Percentiles rank a stretch among this genome's conserved stretches.
Conservation (phyloP, 2,329 filamentous ascomycete genomes). For the Gremmenia infestans region DNA sequence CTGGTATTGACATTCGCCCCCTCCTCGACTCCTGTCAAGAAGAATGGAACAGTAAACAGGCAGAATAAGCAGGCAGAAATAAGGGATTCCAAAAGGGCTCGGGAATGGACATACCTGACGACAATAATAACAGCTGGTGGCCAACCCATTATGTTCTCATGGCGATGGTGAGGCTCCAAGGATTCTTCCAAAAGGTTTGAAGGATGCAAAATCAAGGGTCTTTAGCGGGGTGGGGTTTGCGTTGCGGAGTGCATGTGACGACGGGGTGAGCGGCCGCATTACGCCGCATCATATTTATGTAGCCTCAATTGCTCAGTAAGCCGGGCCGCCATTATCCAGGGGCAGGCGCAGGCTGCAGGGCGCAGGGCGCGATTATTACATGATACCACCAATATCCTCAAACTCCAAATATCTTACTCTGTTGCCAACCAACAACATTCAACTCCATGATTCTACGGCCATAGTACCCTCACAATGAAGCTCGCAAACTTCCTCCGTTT, state of each 20-base stretch:
- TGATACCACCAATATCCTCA: too few relatives aligned
- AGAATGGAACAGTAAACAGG: too few relatives aligned
- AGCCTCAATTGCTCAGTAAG: too few relatives aligned
- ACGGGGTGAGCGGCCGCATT: not conserved
- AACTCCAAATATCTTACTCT: not conserved
- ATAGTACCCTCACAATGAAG: slow-evolving; percentile 42
- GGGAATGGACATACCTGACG: slow-evolving; percentile 38
- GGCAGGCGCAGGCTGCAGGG: too few relatives aligned
- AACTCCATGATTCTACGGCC: not conserved
- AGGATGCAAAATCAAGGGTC: not conserved
- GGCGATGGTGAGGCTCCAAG: not conserved
- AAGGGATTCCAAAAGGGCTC: too few relatives aligned
- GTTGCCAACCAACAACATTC: not conserved
- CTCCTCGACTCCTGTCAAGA: too few relatives aligned
- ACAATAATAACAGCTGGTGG: slow-evolving; percentile 47
- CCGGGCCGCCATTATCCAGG: too few relatives aligned
- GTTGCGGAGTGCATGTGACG: slow-evolving; percentile 1
- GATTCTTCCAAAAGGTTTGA: too few relatives aligned
- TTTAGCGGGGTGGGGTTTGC: not conserved
- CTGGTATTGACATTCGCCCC: too few relatives aligned
- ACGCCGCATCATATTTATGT: too few relatives aligned
- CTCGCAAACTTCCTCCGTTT: slow-evolving; percentile 35
- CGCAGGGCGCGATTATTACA: too few relatives aligned
- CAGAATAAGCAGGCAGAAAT: too few relatives aligned
- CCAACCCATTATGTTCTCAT: slow-evolving; percentile 36